These are phyloP conservation scores for Tetrahymena malaccensis DNA, from an alignment of 73 alveolate species.

Conservation along the genomic window DNA sequence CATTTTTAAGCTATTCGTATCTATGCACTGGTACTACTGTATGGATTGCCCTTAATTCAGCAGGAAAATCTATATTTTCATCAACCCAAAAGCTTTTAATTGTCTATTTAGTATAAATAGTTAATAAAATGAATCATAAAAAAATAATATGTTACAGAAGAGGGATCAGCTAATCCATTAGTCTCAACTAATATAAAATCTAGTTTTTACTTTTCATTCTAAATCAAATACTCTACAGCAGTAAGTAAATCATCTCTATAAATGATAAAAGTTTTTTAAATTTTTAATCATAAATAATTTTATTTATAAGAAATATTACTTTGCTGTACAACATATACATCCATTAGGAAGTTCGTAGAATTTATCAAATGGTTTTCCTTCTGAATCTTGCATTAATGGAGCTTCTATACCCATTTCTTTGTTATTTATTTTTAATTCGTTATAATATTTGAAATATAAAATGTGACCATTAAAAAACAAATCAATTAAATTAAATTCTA, in stretches of 20 bases:
- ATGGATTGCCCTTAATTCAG: conserved; percentile 44
- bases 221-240: conserved; percentile 49
- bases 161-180: conserved; percentile 75
- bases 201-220: conserved; percentile 42
- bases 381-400: conserved; percentile 49
- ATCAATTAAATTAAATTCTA: not conserved
- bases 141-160: not conserved
- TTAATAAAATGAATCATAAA: not conserved
- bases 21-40: conserved; percentile 48
- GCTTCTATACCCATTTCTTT: conserved; percentile 63
- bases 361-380: conserved; percentile 55
- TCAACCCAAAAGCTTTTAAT: conserved; percentile 68
- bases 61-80: conserved; percentile 47
- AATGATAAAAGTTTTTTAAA: not conserved
- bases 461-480: not conserved
- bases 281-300: not conserved
- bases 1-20: conserved; percentile 10
- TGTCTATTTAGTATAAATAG: not conserved
- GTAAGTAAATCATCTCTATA: conserved; percentile 42
- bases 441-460: not conserved
- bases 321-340: conserved; percentile 66
- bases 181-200: conserved; percentile 60
- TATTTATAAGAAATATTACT: conserved; percentile 6
- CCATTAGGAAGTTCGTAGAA: conserved; percentile 76
- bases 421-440: not conserved